Evolutionary conservation across 441 rosid species (phyloP), one percentile per base, ranked within the genome.

Genomic region (Euphorbia schlechtendalii): DNA sequence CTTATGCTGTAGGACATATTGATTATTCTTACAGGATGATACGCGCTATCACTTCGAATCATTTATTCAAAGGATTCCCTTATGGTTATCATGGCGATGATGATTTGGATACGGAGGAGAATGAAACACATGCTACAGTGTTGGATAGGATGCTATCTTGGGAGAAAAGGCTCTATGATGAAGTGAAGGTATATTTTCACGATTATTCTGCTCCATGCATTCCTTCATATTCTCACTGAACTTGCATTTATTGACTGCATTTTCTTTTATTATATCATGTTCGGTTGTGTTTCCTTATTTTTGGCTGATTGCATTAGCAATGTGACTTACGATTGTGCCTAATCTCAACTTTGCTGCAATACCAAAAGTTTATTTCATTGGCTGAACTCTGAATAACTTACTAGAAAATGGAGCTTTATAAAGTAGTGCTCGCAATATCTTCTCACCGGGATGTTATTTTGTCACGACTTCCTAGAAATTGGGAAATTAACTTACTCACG

Each of bases 141-240:
- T 83, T 93, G 84, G 97, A 93, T 74, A 93, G 87, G 72, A 80
- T 93, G 84, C 80, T 90, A 49, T 97, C 97, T 6, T 93, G 99
- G 99, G 96, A 93, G 32, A 93, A 88, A 67, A 93, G 88, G 84
- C 95, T 93, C 54, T 93, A 87, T 58, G 95, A 93, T 61, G 97
- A 90, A 87, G 99, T 93, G 48, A 93, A 86, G 96, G 99, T 93
- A 72, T 61, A 73, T 62, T 56, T 43, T 55, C 63, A 55, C 43
- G 25, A 38, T 53, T 55, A 9, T 15, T 21, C 43, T 36, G 34
- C 24, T 30, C 34, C 56, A 11, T 22, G 49, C 46, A 0, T 69
- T 11, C 48, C n/a, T 22, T 22, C 52, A 24, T 58, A n/a, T n/a
- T n/a, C n/a, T n/a, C n/a, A 13, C 32, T 0, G 13, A 34, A 18